Percentiles rank a stretch among this genome's conserved stretches.
Evolutionary conservation across 2,329 filamentous ascomycete genomes (phyloP).

Genomic region (Arthrinium phaeospermum): DNA sequence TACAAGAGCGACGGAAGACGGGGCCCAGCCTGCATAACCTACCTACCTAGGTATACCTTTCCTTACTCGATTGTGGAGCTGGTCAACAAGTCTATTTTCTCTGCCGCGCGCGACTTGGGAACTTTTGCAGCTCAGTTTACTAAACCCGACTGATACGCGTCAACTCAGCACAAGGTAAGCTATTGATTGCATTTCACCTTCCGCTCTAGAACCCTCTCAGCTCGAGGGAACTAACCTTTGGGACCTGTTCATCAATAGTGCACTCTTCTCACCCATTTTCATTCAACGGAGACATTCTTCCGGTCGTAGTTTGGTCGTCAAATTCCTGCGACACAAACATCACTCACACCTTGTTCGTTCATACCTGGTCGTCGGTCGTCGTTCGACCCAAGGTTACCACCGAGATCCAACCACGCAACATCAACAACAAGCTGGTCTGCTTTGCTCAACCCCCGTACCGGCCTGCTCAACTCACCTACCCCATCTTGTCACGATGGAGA

Average conservation of each 20-base stretch:
- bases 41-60: neutral
- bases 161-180: neutral
- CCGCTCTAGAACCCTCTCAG: neutral
- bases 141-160: neutral
- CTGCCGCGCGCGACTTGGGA: neutral
- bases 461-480: neutral
- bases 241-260: neutral
- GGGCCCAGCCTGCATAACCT: neutral
- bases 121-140: neutral
- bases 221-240: neutral
- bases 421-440: neutral
- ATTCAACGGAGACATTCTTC: neutral
- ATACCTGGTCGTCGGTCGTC: constrained; percentile 2
- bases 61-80: constrained; percentile 11
- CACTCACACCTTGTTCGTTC: neutral
- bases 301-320: neutral
- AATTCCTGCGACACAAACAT: neutral
- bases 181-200: neutral
- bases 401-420: neutral
- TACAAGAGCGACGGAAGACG: neutral
- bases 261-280: neutral
- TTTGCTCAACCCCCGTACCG: neutral
- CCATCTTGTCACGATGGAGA: neutral
- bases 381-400: neutral
- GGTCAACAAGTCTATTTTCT: constrained; percentile 7